Percentiles rank a stretch among this genome's conserved stretches.
Conservation (phyloP, 345 rosid species). For the Geranium rotundifolium region DNA sequence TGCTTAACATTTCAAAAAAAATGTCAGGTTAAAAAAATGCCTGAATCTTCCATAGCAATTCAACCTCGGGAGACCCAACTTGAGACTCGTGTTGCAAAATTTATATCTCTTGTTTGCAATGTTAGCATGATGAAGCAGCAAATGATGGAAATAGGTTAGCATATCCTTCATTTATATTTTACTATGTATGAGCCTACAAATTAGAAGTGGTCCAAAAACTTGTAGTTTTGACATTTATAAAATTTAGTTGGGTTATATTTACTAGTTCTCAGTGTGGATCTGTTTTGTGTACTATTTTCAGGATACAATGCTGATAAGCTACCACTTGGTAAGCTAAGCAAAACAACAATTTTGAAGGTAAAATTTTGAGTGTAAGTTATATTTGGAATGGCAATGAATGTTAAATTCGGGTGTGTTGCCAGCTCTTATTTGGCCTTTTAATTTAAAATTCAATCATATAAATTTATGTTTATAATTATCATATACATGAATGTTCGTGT, state of each 20-base stretch:
- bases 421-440: neutral
- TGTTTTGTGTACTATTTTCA: conserved; percentile 14
- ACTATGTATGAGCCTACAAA: conserved; percentile 1
- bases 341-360: conserved; percentile 57
- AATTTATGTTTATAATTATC: too few relatives aligned
- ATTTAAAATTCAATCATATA: neutral
- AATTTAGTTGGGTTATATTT: conserved; percentile 4
- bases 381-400: neutral
- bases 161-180: conserved; percentile 9
- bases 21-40: conserved; percentile 34
- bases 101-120: conserved; percentile 77
- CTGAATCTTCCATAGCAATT: conserved; percentile 22
- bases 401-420: neutral
- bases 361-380: conserved; percentile 1
- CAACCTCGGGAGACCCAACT: conserved; percentile 60
- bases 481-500: neutral
- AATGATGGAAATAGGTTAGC: conserved; percentile 88
- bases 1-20: conserved; percentile 6
- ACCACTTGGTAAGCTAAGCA: conserved; percentile 92
- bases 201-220: neutral
- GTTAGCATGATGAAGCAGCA: conserved; percentile 84
- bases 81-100: conserved; percentile 55
- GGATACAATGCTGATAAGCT: conserved; percentile 81
- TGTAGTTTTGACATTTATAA: neutral
- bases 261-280: neutral